A percentile compares a stretch with the other conserved stretches of the same genome.
phyloP scores from a whole-genome alignment of 345 rosid genomes.

The Corchorus olitorius region DNA sequence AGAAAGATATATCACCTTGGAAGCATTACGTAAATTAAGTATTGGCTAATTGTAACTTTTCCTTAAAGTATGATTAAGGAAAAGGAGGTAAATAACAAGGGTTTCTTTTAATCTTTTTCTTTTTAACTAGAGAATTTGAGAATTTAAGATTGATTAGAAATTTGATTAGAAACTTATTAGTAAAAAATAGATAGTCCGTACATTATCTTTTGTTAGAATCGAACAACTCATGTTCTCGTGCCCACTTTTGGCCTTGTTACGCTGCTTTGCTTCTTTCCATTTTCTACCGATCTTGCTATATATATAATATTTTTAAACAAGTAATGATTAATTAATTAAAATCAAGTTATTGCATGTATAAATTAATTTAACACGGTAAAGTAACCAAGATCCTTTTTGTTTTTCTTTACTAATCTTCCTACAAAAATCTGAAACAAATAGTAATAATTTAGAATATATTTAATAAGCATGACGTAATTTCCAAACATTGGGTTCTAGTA shows the following conservation, averaged over 20 bases:
- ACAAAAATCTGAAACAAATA: not conserved
- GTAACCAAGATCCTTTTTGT: not conserved
- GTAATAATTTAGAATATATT: too few species aligned
- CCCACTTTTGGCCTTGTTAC: slow-evolving; percentile 8
- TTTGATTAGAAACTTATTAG: not conserved
- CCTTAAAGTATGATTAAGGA: not conserved
- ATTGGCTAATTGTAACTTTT: not conserved
- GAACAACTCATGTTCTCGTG: not conserved
- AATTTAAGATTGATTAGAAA: not conserved
- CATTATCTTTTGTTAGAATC: slow-evolving; percentile 9
- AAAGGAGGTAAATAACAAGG: not conserved
- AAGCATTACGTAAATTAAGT: not conserved
- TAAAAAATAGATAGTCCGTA: not conserved
- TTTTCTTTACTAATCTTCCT: not conserved
- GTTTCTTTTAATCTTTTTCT: too few species aligned
- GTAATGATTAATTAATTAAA: not conserved
- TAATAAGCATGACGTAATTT: too few species aligned
- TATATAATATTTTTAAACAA: not conserved
- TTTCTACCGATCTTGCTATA: not conserved
- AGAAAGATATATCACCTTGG: not conserved
- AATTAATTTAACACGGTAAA: not conserved
- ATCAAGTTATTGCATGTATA: not conserved
- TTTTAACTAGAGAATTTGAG: not conserved
- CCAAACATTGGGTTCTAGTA: too few species aligned
- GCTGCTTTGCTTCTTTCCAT: slow-evolving; percentile 1